Base-by-base conservation (phyloP, 768 basidiomycete species). In the Termitomyces sp. region DNA sequence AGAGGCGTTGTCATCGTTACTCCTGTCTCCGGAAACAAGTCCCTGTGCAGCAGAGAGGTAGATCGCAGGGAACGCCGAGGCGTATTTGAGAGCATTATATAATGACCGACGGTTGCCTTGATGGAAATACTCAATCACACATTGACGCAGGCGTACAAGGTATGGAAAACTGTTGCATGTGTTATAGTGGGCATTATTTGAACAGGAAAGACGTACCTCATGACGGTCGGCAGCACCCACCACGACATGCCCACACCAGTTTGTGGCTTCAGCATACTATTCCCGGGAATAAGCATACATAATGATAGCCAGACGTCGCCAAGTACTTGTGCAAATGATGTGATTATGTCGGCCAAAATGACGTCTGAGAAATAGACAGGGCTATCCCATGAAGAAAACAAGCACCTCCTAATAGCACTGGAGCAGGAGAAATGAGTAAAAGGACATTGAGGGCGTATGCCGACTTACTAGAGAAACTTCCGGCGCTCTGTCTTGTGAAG, bases 61-160 rank as follows among this genome's bases (percentile, higher is more conserved):
- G 60, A 99, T 98, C 45, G 98, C 94, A 16, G 97, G 97, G 70
- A 99, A 97, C 0, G 97, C 87, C 16, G 94, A 88, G 1, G 94
- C 93, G 68, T 99, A 99, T 79, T 99, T 99, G 58, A 95, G 68
- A 0, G 95, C 96, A 70, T 98, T 99, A 73, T 82, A 84, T 22
- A 98, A 75, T 1, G 93, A 88, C 36, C 90, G 85, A 24, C 79
- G 79, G 60, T 88, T 90, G 20, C 76, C 71, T 33, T 78, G 83
- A 59, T 78, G 79, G 60, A 69, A 80, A 70, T 90, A 92, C 68
- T 98, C 97, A 61, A 90, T 80, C 13, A 96, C 58, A 67, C 97
- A 99, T 72, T 98, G 97, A n/a, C 94, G 87, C 61, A 98, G 81
- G 18, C 97, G 94, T 59, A 95, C 77, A 44, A 91, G 70, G 72